Evolutionary conservation across 208 protist genomes (phyloP), one percentile per base, ranked within the genome.

Genomic region (Herpetomonas tarakana): DNA sequence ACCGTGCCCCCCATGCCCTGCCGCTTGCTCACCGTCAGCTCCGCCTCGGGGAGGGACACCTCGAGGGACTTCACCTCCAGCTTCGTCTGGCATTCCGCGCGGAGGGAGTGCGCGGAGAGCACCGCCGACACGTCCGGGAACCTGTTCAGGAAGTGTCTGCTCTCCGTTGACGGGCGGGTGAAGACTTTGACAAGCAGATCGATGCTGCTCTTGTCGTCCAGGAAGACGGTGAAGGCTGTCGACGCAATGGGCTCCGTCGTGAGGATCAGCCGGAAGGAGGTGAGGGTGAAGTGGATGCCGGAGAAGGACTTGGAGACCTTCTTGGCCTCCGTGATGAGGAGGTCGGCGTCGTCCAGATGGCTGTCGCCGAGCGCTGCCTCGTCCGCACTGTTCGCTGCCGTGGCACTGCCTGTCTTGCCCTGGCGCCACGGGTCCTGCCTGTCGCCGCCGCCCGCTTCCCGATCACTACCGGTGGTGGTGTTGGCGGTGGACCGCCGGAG

Each of bases 31-130:
- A 80, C 31, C 21, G 44, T 52, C 6, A 81, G 28, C 62, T 83
- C 77, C 29, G 76, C 63, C 57, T 90, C 77, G 1, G 81, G 82
- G 22, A 96, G 47, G 46, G 62, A 71, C 49, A 93, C 62, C 64
- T 93, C 90, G 2, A 96, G 30, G 27, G 86, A 91, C 68, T 92
- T 92, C 49, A 93, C 82, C 70, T 96, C 90, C 19, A 96, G 71
- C 63, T 83, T 87, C 25, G 81, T 90, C 56, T 92, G 90, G 59
- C 83, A 91, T 76, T 96, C 86, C 19, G 81, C 81, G 1, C 78
- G 76, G 27, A 91, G 26, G 1, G 68, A 64, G 24, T 62, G 72
- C 39, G 90, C 51, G 39, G 71, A 66, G 19, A 91, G 30, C n/a
- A 81, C 45, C 26, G 92, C 39, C 9, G 73, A 79, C 22, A 58